Percentiles rank a stretch among this genome's conserved stretches.
These are phyloP conservation scores for Aspergillus candidus DNA, from an alignment of 2,329 filamentous ascomycete genomes.

Conservation along the genomic window DNA sequence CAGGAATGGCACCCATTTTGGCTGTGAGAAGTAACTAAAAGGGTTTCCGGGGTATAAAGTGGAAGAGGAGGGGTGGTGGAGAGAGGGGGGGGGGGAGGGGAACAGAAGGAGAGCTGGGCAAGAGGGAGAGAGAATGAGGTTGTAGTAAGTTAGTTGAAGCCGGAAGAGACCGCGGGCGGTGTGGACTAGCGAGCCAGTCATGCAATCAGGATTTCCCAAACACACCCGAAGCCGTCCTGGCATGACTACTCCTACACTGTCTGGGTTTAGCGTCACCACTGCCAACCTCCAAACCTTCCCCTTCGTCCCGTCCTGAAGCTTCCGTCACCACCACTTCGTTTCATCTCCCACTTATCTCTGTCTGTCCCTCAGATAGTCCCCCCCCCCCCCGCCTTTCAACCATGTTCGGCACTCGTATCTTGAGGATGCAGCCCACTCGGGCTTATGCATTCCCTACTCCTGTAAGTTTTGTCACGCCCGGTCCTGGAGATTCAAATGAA, in stretches of 20 bases:
- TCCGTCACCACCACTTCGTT: conserved; percentile 18
- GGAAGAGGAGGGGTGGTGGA: conserved; percentile 4
- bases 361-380: conserved; percentile 15
- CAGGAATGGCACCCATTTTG: conserved; percentile 75
- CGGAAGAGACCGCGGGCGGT: conserved; percentile 34
- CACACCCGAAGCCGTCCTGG: conserved; percentile 20
- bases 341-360: conserved; percentile 15
- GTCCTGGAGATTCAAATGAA: too few species aligned
- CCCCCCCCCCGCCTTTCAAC: conserved; percentile 29
- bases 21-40: conserved; percentile 23
- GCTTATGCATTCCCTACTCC: conserved; percentile 56
- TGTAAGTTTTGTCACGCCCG: conserved; percentile 48
- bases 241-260: too few species aligned
- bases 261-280: not conserved
- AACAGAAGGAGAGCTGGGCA: conserved; percentile 17
- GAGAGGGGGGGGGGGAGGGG: conserved; percentile 15
- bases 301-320: conserved; percentile 15
- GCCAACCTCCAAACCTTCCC: conserved; percentile 4
- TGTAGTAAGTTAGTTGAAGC: conserved; percentile 28
- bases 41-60: conserved; percentile 12
- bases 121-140: conserved; percentile 24
- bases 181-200: conserved; percentile 30
- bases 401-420: conserved; percentile 61
- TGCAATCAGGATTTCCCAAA: conserved; percentile 30
- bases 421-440: conserved; percentile 55